Percentiles rank a stretch among this genome's conserved stretches.
phyloP scores from a whole-genome alignment of 139 green algal genomes.

The Klebsormidium nitens region DNA sequence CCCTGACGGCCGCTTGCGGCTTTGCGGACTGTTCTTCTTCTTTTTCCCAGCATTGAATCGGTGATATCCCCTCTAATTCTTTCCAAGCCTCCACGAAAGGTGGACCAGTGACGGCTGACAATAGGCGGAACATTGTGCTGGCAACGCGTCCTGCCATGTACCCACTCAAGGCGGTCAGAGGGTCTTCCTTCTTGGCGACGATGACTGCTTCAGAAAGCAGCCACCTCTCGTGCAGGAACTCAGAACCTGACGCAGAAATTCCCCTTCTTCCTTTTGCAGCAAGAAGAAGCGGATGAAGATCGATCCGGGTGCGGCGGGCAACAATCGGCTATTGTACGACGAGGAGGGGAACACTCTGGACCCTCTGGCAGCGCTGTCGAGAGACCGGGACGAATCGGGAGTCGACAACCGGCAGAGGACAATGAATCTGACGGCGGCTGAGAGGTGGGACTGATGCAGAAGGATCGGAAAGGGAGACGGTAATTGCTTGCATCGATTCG shows the following conservation, averaged over 20 bases:
- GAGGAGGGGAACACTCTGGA: constrained; percentile 36
- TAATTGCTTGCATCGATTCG: too few species aligned
- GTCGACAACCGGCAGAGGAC: constrained; percentile 4
- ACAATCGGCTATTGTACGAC: constrained; percentile 43
- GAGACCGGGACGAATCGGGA: not conserved
- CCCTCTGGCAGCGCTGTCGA: constrained; percentile 29
- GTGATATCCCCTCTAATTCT: constrained; percentile 1
- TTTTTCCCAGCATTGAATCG: too few species aligned
- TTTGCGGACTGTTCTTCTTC: too few species aligned
- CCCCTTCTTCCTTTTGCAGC: constrained; percentile 4
- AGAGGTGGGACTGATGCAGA: too few species aligned
- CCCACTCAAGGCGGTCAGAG: too few species aligned
- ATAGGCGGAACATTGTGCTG: too few species aligned
- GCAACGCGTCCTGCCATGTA: too few species aligned
- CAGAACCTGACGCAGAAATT: constrained; percentile 2
- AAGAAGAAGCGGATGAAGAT: constrained; percentile 41
- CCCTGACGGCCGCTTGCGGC: too few species aligned
- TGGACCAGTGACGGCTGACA: too few species aligned
- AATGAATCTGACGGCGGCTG: constrained; percentile 1
- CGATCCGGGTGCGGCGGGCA: not conserved
- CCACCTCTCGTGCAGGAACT: not conserved
- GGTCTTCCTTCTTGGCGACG: too few species aligned
- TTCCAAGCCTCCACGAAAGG: too few species aligned
- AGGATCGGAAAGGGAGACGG: too few species aligned
- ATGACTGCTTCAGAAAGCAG: not conserved